These are phyloP conservation scores for Saturnispora saitoi DNA, from an alignment of 805 yeast species.

Conservation along the genomic window DNA sequence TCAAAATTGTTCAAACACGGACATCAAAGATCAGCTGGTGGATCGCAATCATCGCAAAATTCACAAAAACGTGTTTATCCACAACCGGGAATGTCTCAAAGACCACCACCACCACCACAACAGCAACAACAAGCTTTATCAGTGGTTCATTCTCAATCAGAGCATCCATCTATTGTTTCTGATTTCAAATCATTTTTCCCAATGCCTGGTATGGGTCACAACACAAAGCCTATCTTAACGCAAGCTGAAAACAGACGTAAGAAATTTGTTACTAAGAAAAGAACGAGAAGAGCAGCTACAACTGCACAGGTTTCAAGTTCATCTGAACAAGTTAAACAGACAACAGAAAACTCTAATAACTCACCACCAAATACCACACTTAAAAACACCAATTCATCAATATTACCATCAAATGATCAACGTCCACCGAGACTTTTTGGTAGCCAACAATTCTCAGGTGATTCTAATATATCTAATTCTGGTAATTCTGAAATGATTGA, in stretches of 20 bases:
- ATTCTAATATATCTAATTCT: background rate
- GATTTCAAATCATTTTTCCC: constrained; percentile 23
- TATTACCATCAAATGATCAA: background rate
- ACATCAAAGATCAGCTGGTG: background rate
- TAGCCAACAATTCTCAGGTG: background rate
- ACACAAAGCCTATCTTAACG: constrained; percentile 10
- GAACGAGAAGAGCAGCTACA: constrained; percentile 8
- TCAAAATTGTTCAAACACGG: constrained; percentile 5
- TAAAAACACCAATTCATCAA: background rate
- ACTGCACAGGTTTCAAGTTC: background rate
- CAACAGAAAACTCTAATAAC: background rate
- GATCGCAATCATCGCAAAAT: background rate
- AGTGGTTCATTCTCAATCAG: background rate
- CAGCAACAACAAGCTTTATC: constrained; percentile 1
- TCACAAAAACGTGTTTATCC: constrained; percentile 1
- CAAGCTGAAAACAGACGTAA: constrained; percentile 11
- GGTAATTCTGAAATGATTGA: background rate
- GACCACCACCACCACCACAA: constrained; percentile 5
- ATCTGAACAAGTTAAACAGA: background rate
- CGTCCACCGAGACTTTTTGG: background rate
- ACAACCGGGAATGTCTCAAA: constrained; percentile 5
- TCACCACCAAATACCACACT: background rate
- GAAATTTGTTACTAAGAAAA: constrained; percentile 12
- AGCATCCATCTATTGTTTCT: constrained; percentile 6
- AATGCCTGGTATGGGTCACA: constrained; percentile 20